Conservation (phyloP, 192 early-diverging fungal species). For the Globomyces pollinis-pini region DNA sequence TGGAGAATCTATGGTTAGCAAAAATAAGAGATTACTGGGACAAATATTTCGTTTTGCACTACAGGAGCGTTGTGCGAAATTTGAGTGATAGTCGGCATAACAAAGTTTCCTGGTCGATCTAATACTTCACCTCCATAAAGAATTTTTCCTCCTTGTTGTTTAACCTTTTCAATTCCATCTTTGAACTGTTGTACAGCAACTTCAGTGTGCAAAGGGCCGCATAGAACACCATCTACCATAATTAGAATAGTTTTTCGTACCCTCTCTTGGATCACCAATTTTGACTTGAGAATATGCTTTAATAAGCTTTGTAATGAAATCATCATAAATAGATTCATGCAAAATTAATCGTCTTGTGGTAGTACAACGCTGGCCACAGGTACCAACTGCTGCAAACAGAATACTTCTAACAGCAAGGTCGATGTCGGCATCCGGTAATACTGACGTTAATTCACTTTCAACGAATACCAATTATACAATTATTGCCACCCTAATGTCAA, state of each 20-base stretch:
- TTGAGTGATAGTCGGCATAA: slow-evolving; percentile 84
- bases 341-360: slow-evolving; percentile 85
- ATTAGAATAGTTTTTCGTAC: too few species aligned
- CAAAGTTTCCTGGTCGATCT: slow-evolving; percentile 75
- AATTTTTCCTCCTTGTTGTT: slow-evolving; percentile 77
- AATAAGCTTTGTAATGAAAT: slow-evolving; percentile 64
- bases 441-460: too few species aligned
- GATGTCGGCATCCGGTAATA: slow-evolving; percentile 83
- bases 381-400: slow-evolving; percentile 92
- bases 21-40: too few species aligned
- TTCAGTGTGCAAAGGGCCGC: slow-evolving; percentile 87
- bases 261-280: slow-evolving; percentile 83
- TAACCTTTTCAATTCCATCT: slow-evolving; percentile 68
- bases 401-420: slow-evolving; percentile 79
- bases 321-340: slow-evolving; percentile 81
- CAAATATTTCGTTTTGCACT: slow-evolving; percentile 91
- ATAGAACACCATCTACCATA: slow-evolving; percentile 69
- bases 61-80: slow-evolving; percentile 66
- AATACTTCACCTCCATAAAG: slow-evolving; percentile 77
- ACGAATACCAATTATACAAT: slow-evolving; percentile 90
- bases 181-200: slow-evolving; percentile 70
- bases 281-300: slow-evolving; percentile 83
- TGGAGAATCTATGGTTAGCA: too few species aligned
- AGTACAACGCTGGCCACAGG: slow-evolving; percentile 92
- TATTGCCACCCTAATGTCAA: slow-evolving; percentile 99